Percentiles rank a stretch among this genome's conserved stretches.
These are phyloP conservation scores for Ulota crispa DNA, from an alignment of 225 moss, liverwort and hornwort genomes.

Conservation along the genomic window DNA sequence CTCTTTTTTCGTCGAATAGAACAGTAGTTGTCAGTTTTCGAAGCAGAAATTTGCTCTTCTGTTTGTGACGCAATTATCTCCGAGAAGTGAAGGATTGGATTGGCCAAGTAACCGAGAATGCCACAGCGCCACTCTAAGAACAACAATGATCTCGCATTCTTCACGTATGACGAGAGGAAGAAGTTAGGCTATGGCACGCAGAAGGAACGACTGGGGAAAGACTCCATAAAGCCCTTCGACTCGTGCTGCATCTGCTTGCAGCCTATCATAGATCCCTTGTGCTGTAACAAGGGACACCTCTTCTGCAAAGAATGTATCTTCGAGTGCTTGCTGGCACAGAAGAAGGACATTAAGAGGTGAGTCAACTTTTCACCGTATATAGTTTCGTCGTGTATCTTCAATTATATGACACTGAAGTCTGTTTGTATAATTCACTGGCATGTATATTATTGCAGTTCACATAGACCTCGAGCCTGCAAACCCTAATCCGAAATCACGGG, in stretches of 20 bases:
- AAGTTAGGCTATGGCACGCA: conserved; percentile 92
- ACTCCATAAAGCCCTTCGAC: conserved; percentile 89
- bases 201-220: conserved; percentile 83
- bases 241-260: conserved; percentile 85
- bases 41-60: neutral
- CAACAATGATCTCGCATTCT: conserved; percentile 89
- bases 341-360: conserved; percentile 89
- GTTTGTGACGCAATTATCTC: neutral
- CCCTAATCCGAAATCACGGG: neutral
- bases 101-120: conserved; percentile 49
- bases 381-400: neutral
- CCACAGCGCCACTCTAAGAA: conserved; percentile 98
- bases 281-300: conserved; percentile 83
- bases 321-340: conserved; percentile 88
- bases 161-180: conserved; percentile 93
- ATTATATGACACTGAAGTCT: neutral
- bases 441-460: neutral
- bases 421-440: neutral
- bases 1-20: neutral
- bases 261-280: conserved; percentile 82
- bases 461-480: neutral
- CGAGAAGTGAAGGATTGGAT: neutral
- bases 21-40: neutral
- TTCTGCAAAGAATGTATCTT: conserved; percentile 98
- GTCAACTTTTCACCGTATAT: conserved; percentile 6